Evolutionary conservation across 208 protist genomes (phyloP).

Genomic region (Trypanosoma cruzi): DNA sequence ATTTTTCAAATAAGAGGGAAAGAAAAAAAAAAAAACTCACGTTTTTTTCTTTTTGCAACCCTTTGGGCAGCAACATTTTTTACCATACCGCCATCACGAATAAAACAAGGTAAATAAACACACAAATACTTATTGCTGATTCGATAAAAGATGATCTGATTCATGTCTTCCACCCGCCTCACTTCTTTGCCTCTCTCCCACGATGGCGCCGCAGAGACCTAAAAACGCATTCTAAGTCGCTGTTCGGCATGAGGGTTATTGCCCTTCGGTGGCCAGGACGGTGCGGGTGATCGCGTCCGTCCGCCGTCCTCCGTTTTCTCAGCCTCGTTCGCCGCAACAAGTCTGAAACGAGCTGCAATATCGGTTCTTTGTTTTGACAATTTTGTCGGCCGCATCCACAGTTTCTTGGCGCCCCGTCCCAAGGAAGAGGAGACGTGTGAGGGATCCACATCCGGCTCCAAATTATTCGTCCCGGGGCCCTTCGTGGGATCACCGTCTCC

Average conservation of each 20-base stretch:
- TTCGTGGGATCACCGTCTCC: neutral
- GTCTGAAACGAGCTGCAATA: neutral
- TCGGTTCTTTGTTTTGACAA: constrained; percentile 4
- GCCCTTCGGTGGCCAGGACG: neutral
- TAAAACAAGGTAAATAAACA: neutral
- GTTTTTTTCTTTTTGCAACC: no score
- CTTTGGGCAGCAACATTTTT: no score
- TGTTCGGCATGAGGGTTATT: neutral
- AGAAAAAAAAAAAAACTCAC: no score
- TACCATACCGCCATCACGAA: no score
- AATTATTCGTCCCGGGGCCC: neutral
- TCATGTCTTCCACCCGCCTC: neutral
- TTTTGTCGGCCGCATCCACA: constrained; percentile 21
- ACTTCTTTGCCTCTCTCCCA: neutral
- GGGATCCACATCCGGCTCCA: constrained; percentile 2
- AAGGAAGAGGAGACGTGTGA: neutral
- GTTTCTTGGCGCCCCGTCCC: neutral
- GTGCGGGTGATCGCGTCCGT: neutral
- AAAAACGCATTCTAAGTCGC: constrained; percentile 19
- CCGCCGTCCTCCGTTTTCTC: neutral
- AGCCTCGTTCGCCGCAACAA: neutral
- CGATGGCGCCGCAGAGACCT: neutral
- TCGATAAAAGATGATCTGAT: neutral
- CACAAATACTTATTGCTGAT: neutral
- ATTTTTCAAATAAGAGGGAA: no score